These are phyloP conservation scores for Austroboletus novae-zelandiae DNA, from an alignment of 1,284 basidiomycete genomes.

Conservation along the genomic window DNA sequence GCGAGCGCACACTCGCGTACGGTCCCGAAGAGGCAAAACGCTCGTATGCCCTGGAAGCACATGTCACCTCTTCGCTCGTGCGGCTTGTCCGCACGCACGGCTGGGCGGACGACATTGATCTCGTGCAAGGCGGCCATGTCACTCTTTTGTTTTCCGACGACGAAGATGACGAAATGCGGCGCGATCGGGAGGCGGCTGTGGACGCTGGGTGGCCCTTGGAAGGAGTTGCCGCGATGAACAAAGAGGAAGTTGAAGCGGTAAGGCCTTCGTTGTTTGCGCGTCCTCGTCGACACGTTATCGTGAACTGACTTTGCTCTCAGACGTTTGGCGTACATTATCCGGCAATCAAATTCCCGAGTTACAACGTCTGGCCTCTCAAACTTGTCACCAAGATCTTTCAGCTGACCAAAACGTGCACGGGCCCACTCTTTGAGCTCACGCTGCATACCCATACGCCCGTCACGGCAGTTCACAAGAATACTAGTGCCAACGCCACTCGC, in stretches of 20 bases:
- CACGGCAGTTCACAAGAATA: conserved; percentile 36
- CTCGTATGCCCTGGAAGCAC: conserved; percentile 54
- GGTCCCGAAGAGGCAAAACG: conserved; percentile 56
- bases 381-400: conserved; percentile 65
- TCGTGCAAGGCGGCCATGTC: conserved; percentile 59
- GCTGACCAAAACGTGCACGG: conserved; percentile 33
- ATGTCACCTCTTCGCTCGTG: conserved; percentile 51
- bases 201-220: conserved; percentile 50
- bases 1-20: conserved; percentile 35
- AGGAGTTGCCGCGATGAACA: conserved; percentile 46
- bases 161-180: conserved; percentile 37
- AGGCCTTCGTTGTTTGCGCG: not conserved
- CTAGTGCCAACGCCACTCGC: not conserved
- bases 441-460: conserved; percentile 75
- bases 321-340: conserved; percentile 55
- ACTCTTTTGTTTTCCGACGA: not conserved
- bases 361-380: conserved; percentile 79
- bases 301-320: conserved; percentile 32
- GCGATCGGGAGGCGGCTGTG: conserved; percentile 54
- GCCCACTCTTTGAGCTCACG: conserved; percentile 38
- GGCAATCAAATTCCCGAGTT: conserved; percentile 46
- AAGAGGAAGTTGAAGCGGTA: conserved; percentile 50
- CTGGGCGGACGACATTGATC: conserved; percentile 53
- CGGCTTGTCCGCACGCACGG: conserved; percentile 46
- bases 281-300: not conserved